These are phyloP conservation scores for Ogataea ramenticola DNA, from an alignment of 805 yeast genomes.

Conservation along the genomic window DNA sequence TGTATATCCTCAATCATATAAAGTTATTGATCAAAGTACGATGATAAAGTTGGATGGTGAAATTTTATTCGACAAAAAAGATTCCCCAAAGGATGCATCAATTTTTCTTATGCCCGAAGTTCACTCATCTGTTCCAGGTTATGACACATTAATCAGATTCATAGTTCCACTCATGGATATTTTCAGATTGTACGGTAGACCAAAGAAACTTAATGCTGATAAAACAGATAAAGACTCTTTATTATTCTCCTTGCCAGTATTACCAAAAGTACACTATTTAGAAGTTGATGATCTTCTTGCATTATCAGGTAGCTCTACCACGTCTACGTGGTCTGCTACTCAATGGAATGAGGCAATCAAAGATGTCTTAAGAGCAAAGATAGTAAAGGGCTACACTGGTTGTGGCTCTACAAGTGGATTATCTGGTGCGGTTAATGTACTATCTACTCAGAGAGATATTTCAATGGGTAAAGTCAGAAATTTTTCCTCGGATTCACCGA, in stretches of 20 bases:
- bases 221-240: slow-evolving; percentile 58
- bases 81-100: slow-evolving; percentile 46
- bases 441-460: slow-evolving; percentile 17
- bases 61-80: slow-evolving; percentile 50
- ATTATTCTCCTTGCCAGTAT: slow-evolving; percentile 75
- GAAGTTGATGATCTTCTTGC: slow-evolving; percentile 47
- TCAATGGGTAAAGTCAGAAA: slow-evolving; percentile 18
- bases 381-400: slow-evolving; percentile 29
- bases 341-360: slow-evolving; percentile 31
- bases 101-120: slow-evolving; percentile 78
- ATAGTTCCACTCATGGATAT: slow-evolving; percentile 70
- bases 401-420: slow-evolving; percentile 39
- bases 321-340: slow-evolving; percentile 23
- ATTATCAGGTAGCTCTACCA: slow-evolving; percentile 23
- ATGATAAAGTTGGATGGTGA: slow-evolving; percentile 85
- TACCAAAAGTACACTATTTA: slow-evolving; percentile 69
- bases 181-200: slow-evolving; percentile 77
- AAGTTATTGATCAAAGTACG: slow-evolving; percentile 78
- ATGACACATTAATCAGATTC: slow-evolving; percentile 78
- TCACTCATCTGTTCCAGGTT: slow-evolving; percentile 78
- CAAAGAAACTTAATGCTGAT: slow-evolving; percentile 66
- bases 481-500: slow-evolving; percentile 3
- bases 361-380: slow-evolving; percentile 24
- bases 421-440: slow-evolving; percentile 41
- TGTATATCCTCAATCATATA: slow-evolving; percentile 81